phyloP scores from a whole-genome alignment of 495 filamentous ascomycete species.

The Xylaria intraflava region DNA sequence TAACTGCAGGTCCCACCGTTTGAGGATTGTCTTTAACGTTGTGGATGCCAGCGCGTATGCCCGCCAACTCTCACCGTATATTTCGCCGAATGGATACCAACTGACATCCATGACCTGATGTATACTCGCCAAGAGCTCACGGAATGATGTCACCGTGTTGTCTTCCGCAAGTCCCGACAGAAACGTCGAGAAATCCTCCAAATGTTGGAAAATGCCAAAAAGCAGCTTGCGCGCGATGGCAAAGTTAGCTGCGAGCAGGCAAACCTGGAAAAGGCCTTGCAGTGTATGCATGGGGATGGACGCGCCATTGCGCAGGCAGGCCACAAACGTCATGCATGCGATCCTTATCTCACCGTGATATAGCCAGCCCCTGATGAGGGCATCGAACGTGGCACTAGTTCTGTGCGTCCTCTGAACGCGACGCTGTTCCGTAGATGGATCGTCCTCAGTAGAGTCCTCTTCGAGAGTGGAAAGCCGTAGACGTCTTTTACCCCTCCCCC shows the following conservation, averaged over 20 bases:
- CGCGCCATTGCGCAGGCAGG: slow-evolving; percentile 25
- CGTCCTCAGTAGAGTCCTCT: not conserved
- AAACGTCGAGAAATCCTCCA: slow-evolving; percentile 7
- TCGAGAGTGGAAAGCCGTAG: slow-evolving; percentile 14
- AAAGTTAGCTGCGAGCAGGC: slow-evolving; percentile 22
- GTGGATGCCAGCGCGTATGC: not conserved
- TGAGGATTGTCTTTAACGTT: not conserved
- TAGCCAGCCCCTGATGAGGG: slow-evolving; percentile 33
- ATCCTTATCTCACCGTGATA: slow-evolving; percentile 29
- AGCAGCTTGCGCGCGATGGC: slow-evolving; percentile 22
- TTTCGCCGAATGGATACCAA: slow-evolving; percentile 13
- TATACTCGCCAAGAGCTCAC: slow-evolving; percentile 12
- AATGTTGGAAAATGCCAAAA: slow-evolving; percentile 22
- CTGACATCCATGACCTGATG: slow-evolving; percentile 15
- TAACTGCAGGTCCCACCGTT: not conserved
- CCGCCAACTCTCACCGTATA: slow-evolving; percentile 1
- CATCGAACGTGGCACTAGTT: slow-evolving; percentile 22
- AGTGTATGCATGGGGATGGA: slow-evolving; percentile 20
- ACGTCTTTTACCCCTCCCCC: slow-evolving; percentile 20
- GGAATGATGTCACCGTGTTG: not conserved
- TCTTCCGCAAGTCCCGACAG: not conserved
- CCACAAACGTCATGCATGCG: slow-evolving; percentile 29
- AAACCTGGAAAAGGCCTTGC: slow-evolving; percentile 27
- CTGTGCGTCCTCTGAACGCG: slow-evolving; percentile 1
- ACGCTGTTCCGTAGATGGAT: not conserved